Percentiles rank a stretch among this genome's conserved stretches.
phyloP scores from a whole-genome alignment of 371 early-diverging fungal species.

The Zopfochytrium polystomum region DNA sequence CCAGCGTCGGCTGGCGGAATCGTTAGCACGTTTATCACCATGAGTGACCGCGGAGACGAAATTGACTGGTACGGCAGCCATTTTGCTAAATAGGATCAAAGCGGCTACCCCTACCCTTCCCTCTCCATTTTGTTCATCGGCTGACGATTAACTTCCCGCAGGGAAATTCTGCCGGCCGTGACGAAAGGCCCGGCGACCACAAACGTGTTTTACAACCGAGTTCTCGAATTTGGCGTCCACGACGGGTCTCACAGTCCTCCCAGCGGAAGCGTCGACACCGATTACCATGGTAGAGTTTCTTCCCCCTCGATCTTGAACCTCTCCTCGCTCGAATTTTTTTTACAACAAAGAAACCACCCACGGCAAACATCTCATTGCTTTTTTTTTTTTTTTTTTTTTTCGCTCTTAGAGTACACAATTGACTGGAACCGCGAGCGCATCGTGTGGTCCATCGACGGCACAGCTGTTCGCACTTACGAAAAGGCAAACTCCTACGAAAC shows the following conservation, averaged over 20 bases:
- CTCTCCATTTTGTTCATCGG: background rate
- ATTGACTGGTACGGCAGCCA: constrained; percentile 63
- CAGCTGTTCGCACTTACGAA: constrained; percentile 5
- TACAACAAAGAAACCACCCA: too few species aligned
- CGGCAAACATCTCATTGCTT: too few species aligned
- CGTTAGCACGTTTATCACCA: constrained; percentile 61
- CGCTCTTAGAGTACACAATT: constrained; percentile 14
- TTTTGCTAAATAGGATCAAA: background rate
- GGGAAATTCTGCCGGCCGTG: constrained; percentile 6
- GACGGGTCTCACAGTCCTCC: constrained; percentile 8
- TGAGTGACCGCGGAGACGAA: constrained; percentile 52
- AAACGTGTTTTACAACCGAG: constrained; percentile 13
- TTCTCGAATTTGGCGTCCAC: constrained; percentile 43
- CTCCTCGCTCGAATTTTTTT: too few species aligned
- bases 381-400: too few species aligned
- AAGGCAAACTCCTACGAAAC: background rate
- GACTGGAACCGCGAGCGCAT: constrained; percentile 21
- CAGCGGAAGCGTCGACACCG: background rate
- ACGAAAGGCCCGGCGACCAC: constrained; percentile 8
- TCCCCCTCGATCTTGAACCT: too few species aligned
- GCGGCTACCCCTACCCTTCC: background rate
- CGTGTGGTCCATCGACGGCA: constrained; percentile 16
- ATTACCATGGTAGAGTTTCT: background rate
- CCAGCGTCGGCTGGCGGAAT: constrained; percentile 46
- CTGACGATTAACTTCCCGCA: background rate